Percentiles rank a stretch among this genome's conserved stretches.
Conservation (phyloP, 2,329 filamentous ascomycete species). For the Epichloe gansuensis region DNA sequence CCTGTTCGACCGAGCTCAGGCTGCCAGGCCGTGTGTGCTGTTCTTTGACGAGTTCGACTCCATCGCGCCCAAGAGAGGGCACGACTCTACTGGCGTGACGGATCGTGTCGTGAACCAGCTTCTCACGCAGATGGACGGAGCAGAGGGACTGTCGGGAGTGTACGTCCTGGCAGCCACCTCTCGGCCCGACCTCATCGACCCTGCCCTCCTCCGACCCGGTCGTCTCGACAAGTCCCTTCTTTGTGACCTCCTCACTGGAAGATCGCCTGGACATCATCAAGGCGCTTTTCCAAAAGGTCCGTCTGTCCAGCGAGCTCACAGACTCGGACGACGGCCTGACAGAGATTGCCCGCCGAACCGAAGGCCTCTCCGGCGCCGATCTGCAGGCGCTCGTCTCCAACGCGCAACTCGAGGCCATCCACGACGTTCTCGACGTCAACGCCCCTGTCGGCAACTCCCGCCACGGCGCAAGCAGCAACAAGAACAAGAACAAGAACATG, state of each 20-base stretch:
- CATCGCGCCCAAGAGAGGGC: constrained; percentile 91
- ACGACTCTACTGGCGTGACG: constrained; percentile 96
- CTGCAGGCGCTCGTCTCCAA: constrained; percentile 93
- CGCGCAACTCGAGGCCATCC: constrained; percentile 91
- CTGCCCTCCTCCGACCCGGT: constrained; percentile 80
- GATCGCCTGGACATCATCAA: constrained; percentile 82
- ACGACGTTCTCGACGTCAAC: constrained; percentile 63
- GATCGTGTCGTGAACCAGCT: constrained; percentile 97
- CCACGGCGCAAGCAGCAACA: constrained; percentile 21
- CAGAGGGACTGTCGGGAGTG: constrained; percentile 85
- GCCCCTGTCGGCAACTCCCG: constrained; percentile 28
- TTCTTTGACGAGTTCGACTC: constrained; percentile 99
- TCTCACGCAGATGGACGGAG: constrained; percentile 96
- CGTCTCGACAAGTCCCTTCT: constrained; percentile 87
- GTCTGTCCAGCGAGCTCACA: constrained; percentile 55
- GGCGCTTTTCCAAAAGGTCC: constrained; percentile 72
- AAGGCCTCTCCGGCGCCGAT: constrained; percentile 89
- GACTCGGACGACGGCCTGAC: constrained; percentile 42
- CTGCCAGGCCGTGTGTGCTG: constrained; percentile 82
- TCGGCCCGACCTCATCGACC: constrained; percentile 88
- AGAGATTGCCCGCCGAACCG: constrained; percentile 69
- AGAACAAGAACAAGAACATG: neutral
- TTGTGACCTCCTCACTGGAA: constrained; percentile 65
- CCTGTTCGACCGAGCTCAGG: constrained; percentile 82
- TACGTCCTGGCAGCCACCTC: constrained; percentile 94